These are phyloP conservation scores for Fagopyrum homotropicum DNA, from an alignment of 148 eudicot genomes.

Conservation along the genomic window DNA sequence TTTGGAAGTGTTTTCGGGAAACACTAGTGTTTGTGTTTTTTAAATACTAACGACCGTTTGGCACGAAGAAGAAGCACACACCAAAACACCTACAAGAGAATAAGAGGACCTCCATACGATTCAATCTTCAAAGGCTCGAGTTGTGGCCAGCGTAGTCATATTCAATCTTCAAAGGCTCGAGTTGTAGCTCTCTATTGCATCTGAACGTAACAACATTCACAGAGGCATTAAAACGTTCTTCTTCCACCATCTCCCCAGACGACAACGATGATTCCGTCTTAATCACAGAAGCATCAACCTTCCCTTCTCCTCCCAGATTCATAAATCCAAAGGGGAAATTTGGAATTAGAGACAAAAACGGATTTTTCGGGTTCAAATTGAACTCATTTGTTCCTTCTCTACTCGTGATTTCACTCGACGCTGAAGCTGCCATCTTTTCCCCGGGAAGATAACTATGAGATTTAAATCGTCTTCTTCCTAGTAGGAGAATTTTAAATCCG, in stretches of 20 bases:
- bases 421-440: background rate
- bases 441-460: background rate
- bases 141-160: conserved; percentile 22
- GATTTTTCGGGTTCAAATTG: conserved; percentile 7
- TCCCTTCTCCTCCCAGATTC: conserved; percentile 8
- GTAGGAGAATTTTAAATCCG: background rate
- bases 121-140: conserved; percentile 20
- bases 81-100: conserved; percentile 29
- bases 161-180: conserved; percentile 28
- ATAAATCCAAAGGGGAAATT: conserved; percentile 14
- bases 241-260: conserved; percentile 5
- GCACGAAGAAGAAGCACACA: background rate
- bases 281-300: background rate
- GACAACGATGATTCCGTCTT: conserved; percentile 1
- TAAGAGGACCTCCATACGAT: background rate
- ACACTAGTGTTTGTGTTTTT: too few relatives aligned
- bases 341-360: conserved; percentile 23
- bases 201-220: conserved; percentile 27
- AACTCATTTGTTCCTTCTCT: background rate
- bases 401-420: conserved; percentile 1
- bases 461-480: background rate
- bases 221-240: conserved; percentile 17
- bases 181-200: background rate
- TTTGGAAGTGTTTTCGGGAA: too few relatives aligned
- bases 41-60: too few relatives aligned